Conservation (phyloP, 768 basidiomycete genomes). For the Trametes meyenii region DNA sequence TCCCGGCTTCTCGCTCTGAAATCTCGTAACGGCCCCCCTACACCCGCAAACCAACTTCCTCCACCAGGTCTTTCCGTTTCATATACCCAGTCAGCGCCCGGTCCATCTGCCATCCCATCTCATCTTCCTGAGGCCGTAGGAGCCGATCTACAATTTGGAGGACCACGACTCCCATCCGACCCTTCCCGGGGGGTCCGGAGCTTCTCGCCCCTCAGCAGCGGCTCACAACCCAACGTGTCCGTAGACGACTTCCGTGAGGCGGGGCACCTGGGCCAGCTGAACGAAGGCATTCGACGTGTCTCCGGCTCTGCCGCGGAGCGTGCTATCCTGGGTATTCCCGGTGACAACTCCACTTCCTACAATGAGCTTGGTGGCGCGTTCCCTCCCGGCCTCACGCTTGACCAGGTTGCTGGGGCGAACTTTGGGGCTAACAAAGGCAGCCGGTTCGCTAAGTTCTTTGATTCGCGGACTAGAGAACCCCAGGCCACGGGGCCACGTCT, state of each 20-base stretch:
- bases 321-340: constrained; percentile 23
- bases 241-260: constrained; percentile 29
- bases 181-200: constrained; percentile 25
- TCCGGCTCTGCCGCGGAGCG: constrained; percentile 25
- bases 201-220: constrained; percentile 32
- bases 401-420: constrained; percentile 41
- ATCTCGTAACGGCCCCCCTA: constrained; percentile 28
- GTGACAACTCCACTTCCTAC: constrained; percentile 20
- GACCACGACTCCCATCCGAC: constrained; percentile 27
- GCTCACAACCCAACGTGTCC: constrained; percentile 17
- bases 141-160: constrained; percentile 16
- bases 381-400: constrained; percentile 20
- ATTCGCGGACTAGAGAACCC: constrained; percentile 58
- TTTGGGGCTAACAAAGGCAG: constrained; percentile 69
- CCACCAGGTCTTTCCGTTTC: constrained; percentile 20
- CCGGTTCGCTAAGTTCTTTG: constrained; percentile 87
- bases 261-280: constrained; percentile 24
- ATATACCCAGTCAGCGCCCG: background rate
- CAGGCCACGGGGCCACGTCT: constrained; percentile 37
- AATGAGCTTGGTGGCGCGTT: constrained; percentile 22
- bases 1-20: constrained; percentile 48
- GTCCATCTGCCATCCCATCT: background rate
- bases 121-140: constrained; percentile 4
- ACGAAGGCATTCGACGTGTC: constrained; percentile 26
- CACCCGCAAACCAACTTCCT: constrained; percentile 11